Evolutionary conservation across 169 alveolate genomes (phyloP), one percentile per base, ranked within the genome.

Genomic region (Theileria orientalis): DNA sequence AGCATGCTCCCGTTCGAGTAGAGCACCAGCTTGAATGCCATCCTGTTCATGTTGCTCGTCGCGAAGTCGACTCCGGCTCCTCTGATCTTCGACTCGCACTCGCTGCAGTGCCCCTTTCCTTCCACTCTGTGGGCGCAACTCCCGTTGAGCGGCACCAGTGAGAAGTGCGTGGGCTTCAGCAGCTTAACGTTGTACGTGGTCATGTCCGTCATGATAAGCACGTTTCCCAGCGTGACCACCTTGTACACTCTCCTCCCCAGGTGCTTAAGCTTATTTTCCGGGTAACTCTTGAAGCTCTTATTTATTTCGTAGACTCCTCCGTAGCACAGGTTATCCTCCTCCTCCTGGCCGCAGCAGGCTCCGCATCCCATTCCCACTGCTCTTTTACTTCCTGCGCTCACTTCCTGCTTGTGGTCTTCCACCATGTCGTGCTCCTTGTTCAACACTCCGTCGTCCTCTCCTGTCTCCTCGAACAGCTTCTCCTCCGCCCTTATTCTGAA

Each of bases 91-190:
- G 60, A 49, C n/a, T n/a, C n/a, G 19, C 35, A 21, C 37, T 56
- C 66, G 32, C 29, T 25, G 9, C 9, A 37, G 9, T 37, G 5
- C 9, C 44, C 44, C 9, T 7, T 5, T 37, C 16, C 5, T 37
- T 37, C 44, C 9, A 7, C 16, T 7, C 9, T 37, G 5, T 9
- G 5, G 9, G 44, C 9, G 5, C 5, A 5, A 7, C 16, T 7
- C 9, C 9, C 44, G 9, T 5, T 7, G 23, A 30, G 25, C 21
- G 66, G 35, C 14, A 37, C 32, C 14, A 56, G 66, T 56, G 66
- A 56, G 42, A 56, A 56, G 66, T 56, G 66, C 21, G 66, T 56
- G 25, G 66, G 66, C 41, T 40, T 56, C 37, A 56, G 19, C 19
- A 56, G 66, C 21, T 56, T 56, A 14, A 56, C 25, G 6, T 56